Evolutionary conservation across 2,329 filamentous ascomycete species (phyloP), one percentile per base, ranked within the genome.

Genomic region (Paraphaeosphaeria minitans): DNA sequence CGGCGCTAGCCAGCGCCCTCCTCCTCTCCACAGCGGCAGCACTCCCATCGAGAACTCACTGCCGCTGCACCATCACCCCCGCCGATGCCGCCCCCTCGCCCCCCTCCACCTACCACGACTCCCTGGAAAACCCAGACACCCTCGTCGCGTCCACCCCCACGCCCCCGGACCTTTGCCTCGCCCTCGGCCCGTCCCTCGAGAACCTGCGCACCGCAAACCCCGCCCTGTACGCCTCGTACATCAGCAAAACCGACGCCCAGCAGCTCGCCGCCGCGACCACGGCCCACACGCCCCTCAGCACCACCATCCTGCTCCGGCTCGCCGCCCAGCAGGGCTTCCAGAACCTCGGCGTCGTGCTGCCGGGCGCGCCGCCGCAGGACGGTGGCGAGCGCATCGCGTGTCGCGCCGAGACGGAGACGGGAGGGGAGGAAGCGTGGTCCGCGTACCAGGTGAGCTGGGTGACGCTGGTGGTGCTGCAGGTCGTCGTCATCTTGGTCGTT

Each of bases 41-140:
- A 22, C 61, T 63, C 13, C 65, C 69, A 43, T 66, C 71, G 48
- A 62, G 66, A 48, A 68, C 69, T 22, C 67, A 68, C 50, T 75
- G 73, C 63, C 70, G 67, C 52, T 75, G 73, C 60, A 61, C 64
- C 37, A 60, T 74, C 41, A 58, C 69, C n/a, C 19, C 27, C 10
- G 1, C 37, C 45, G 47, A 52, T 27, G 16, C 37, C 47, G 61
- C 21, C 55, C 65, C 49, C 43, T 53, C 16, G 50, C 59, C 57
- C 45, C 50, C 12, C 41, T 22, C 51, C 27, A 13, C 37, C 14
- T 53, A 45, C 51, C 27, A 12, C 51, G 41, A 53, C 51, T 53
- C 51, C 22, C 53, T 53, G 53, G 8, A 8, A 21, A 45, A 58
- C 48, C 39, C 51, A 39, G 27, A 54, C 39, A 48, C 67, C 13